A percentile compares a stretch with the other conserved stretches of the same genome.
phyloP scores from a whole-genome alignment of 495 filamentous ascomycete genomes.

The Penicillium bialowiezense region DNA sequence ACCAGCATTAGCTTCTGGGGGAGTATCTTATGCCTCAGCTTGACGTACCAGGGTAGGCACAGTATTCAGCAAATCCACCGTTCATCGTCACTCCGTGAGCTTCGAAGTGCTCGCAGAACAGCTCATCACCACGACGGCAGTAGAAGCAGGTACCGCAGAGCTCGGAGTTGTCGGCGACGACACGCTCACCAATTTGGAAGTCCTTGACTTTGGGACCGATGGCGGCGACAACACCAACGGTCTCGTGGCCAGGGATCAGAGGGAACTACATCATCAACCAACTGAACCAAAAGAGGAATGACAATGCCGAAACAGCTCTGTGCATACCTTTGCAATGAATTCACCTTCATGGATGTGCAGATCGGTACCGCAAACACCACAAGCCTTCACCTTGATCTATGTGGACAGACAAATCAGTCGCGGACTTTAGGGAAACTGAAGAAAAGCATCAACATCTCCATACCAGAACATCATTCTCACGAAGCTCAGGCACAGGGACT shows the following conservation, averaged over 20 bases:
- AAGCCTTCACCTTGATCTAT: constrained; percentile 57
- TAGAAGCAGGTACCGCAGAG: constrained; percentile 72
- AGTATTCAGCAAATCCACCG: constrained; percentile 72
- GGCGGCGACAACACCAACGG: constrained; percentile 52
- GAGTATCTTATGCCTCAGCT: background rate
- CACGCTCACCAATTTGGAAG: constrained; percentile 64
- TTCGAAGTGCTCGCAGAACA: constrained; percentile 69
- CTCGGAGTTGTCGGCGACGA: constrained; percentile 55
- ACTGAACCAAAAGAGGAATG: background rate
- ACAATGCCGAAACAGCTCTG: background rate
- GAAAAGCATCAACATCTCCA: background rate
- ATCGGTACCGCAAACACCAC: constrained; percentile 68
- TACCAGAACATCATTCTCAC: constrained; percentile 59
- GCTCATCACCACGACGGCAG: constrained; percentile 64
- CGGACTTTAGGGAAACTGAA: background rate
- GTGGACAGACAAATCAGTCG: background rate
- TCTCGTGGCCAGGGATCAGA: constrained; percentile 52
- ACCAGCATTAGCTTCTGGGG: background rate
- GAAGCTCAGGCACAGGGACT: constrained; percentile 57
- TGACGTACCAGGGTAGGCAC: constrained; percentile 38
- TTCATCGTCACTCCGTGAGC: constrained; percentile 64
- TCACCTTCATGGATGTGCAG: constrained; percentile 65
- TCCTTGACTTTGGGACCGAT: constrained; percentile 58
- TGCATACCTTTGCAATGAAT: constrained; percentile 57
- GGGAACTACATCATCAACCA: constrained; percentile 41